Conservation (phyloP, 805 yeast species). For the Allodekkera sacchari region DNA sequence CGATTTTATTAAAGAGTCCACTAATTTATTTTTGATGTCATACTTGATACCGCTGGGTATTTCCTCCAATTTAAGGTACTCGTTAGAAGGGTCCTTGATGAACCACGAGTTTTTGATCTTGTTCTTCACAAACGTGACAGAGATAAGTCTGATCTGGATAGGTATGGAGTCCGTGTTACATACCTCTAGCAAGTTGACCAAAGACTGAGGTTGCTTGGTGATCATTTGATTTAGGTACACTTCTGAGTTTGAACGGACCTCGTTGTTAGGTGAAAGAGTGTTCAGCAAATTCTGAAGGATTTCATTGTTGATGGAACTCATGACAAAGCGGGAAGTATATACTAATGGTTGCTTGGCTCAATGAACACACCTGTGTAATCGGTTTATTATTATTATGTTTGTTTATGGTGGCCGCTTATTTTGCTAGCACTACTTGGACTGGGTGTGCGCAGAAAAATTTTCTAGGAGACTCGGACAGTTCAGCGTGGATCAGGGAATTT, state of each 20-base stretch:
- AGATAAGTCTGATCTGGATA: constrained; percentile 51
- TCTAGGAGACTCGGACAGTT: too few species aligned
- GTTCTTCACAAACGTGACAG: constrained; percentile 81
- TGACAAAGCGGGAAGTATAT: neutral
- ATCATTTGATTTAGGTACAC: constrained; percentile 31
- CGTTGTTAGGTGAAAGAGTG: constrained; percentile 38
- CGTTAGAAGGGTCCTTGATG: constrained; percentile 19
- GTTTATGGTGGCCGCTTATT: too few species aligned
- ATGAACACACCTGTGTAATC: too few species aligned
- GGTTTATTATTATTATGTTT: too few species aligned
- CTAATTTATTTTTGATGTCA: constrained; percentile 51
- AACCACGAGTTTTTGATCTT: constrained; percentile 59
- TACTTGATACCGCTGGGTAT: constrained; percentile 49
- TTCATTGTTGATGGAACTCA: constrained; percentile 27
- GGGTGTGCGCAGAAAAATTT: too few species aligned
- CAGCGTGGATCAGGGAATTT: too few species aligned
- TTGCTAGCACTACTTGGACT: too few species aligned
- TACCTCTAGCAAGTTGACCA: constrained; percentile 36
- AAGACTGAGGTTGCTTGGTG: constrained; percentile 31
- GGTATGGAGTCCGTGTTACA: constrained; percentile 31
- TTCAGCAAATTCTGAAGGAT: constrained; percentile 38
- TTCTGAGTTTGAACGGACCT: constrained; percentile 36
- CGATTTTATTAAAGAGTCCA: constrained; percentile 46
- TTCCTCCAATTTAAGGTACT: constrained; percentile 14
- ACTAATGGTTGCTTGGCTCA: neutral